Evolutionary conservation across 139 green algal genomes (phyloP), one percentile per base, ranked within the genome.

Genomic region (Eudorina sp.): DNA sequence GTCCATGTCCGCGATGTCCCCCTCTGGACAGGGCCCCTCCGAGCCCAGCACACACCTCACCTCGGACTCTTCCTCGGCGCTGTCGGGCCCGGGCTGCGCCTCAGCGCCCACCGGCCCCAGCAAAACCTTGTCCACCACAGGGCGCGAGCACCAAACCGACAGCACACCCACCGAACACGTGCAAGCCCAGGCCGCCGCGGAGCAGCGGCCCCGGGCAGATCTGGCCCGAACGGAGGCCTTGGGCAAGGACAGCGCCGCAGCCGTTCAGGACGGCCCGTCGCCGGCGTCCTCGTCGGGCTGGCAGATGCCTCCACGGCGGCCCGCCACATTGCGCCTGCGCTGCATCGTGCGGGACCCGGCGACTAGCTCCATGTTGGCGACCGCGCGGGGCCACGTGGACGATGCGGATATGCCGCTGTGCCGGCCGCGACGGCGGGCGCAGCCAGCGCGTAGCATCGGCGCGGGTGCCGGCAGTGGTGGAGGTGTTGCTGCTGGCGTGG

Each of bases 321-420:
- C 80, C 43, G 80, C 62, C 19, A 77, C 62, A 25, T 64, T 87
- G 45, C 81, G 81, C 6, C 81, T 87, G 45, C 81, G 81, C n/a
- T 87, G 81, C 81, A 48, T 87, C 45, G 45, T 87, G 19, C 81
- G 81, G 18, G 81, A 87, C 60, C 81, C 81, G 31, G 2, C 29
- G 4, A 87, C 62, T 21, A 36, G 19, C 81, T 69, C 31, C 64
- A 18, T 87, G 81, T 43, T 87, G 11, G 64, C 64, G 23, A 87
- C 81, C 5, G 81, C 81, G 1, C 7, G 36, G 13, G 81, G 81
- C 31, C 81, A 87, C 46, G 45, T 87, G 34, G 81, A 87, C 81
- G 81, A 87, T 45, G 45, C 81, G 34, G 45, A n/a, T 0, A 4
- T 87, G 31, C 43, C 45, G 1, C 62, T 87, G 31, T 23, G 62